Evolutionary conservation across 805 yeast genomes (phyloP), one percentile per base, ranked within the genome.

Genomic region (Starmera pachycereana): DNA sequence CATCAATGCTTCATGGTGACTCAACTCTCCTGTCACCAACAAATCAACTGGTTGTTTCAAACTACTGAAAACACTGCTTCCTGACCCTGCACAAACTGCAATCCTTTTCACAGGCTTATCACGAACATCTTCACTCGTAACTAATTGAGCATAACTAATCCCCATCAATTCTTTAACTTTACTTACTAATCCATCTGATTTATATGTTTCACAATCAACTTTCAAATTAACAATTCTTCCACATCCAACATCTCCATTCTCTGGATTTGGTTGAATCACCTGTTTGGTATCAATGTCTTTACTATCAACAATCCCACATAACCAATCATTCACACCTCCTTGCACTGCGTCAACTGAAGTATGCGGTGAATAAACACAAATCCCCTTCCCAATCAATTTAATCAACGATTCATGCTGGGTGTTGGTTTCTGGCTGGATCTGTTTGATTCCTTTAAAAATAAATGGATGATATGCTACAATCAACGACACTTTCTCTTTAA

Each of bases 71-170:
- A 89, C 86, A 1, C 80, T 69, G 4, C 84, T 81, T 0, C 98
- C 97, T 2, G 96, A 83, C 0, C 99, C 99, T 4, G 98, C 97
- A 61, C 99, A 92, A 12, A 92, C 58, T 1, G 97, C 97, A 18
- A 88, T 65, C 0, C 74, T 69, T 19, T 57, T 60, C 39, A 87
- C 68, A 4, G 47, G 46, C 8, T 51, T 56, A 3, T 49, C 52
- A 22, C 27, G 27, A 22, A 22, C 27, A 12, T 59, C 32, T 7
- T 41, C 32, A 3, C 46, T 56, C 0, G 65, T 53, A 2, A 86
- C 85, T 2, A 86, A 73, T 56, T 85, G 95, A 8, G 89, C 63
- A 45, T 76, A 60, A 0, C 58, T 40, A 40, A 90, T 59, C 0
- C 64, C 66, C 35, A 90, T 60, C 27, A 67, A 62, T 1, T 39